Base-by-base conservation (phyloP, 805 yeast genomes). In the Barnettozyma salicaria region DNA sequence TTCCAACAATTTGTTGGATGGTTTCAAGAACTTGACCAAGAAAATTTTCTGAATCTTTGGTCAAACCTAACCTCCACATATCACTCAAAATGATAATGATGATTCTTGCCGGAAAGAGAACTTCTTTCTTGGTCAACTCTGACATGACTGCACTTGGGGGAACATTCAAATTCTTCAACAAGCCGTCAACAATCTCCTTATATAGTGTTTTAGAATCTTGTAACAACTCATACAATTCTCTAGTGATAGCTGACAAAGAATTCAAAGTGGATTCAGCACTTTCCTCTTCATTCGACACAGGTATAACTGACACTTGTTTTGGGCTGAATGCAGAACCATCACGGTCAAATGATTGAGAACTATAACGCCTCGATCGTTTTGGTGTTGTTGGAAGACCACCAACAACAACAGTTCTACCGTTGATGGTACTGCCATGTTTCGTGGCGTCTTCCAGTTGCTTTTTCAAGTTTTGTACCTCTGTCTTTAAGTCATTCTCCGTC, bases 41-140 rank as follows among this genome's bases (percentile, higher is more conserved):
- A 56, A 92, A 84, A 39, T 78, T 79, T 65, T 92, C 97, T 56
- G 90, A 79, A 60, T 90, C 96, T 48, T 82, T 78, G 12, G 96
- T 87, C 52, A 88, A 73, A 2, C 97, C 97, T 32, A 90, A 70
- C 63, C 97, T 76, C 98, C 98, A 92, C 97, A 92, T 88, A 60
- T 92, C 98, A 53, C 94, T 80, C 46, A 90, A 68, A 23, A 90
- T 81, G 47, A 92, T 82, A 53, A 92, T 90, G 53, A 92, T 78
- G 47, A 92, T 86, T 68, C 96, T 78, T 2, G 97, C 92, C 19
- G 98, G 98, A 78, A 88, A 92, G 37, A 92, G 68, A 9, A 90
- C 95, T 58, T 92, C 97, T 55, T 88, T 87, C 56, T 86, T 75
- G 12, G 89, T 78, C 46, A 87, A 67, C 52, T 80, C 86, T 32